Evolutionary conservation across 441 rosid species (phyloP), one percentile per base, ranked within the genome.

Genomic region (Eruca vesicaria): DNA sequence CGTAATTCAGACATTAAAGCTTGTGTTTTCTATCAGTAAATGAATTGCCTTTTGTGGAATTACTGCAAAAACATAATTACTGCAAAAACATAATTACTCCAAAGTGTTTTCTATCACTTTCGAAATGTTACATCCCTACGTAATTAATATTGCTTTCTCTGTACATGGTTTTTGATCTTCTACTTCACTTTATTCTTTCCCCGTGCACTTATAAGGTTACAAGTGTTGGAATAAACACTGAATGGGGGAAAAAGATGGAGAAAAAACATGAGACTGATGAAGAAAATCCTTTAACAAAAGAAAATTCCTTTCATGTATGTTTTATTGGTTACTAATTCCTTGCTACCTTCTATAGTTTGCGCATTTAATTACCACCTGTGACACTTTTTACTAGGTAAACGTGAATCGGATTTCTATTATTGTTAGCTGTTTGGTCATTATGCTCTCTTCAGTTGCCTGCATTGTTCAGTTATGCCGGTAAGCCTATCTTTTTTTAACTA

Each of bases 181-280:
- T 23, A 23, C 2, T 23, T 23, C 28, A 23, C 28, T 23, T 23
- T 23, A 23, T 23, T 23, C 28, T 23, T 23, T 3, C 28, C 3
- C 2, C 28, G 3, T 23, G 28, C 3, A 23, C 28, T 23, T n/a
- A n/a, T n/a, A 80, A 91, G 98, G 98, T 92, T 68, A 94, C 97
- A 73, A 86, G 95, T 82, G 98, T 94, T 77, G 98, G 98, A 74
- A 87, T 81, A 61, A 90, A 94, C 81, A 94, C 98, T 32, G 86
- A 81, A 79, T 92, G 96, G 97, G 91, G 98, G 74, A 75, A 88
- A 72, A 63, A 85, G 81, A 91, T 90, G 91, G 97, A 89, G 73
- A 86, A 83, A 65, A 82, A 88, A 35, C 91, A 84, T 68, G 97
- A 89, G 76, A 87, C 83, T 5, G 96, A 94, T 23, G 91, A 92